These are phyloP conservation scores for Cryptosporidium baileyi DNA, from an alignment of 169 alveolate species.

Conservation along the genomic window DNA sequence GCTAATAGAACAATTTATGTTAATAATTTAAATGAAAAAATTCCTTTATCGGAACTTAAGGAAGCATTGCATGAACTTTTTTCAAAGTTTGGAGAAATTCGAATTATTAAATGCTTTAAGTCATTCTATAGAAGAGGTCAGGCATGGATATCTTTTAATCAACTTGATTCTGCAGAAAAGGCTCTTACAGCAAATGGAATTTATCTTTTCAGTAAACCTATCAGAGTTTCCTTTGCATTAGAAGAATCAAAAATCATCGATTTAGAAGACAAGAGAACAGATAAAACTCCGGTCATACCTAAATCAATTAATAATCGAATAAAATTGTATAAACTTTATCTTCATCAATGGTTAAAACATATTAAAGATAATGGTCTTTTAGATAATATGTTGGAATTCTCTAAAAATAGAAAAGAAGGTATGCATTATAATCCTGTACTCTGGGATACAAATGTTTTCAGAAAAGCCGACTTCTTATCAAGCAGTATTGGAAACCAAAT, in stretches of 20 bases:
- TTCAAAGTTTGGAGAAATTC: constrained; percentile 33
- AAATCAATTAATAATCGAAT: background rate
- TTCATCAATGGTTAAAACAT: constrained; percentile 37
- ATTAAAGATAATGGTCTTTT: background rate
- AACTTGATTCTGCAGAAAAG: constrained; percentile 5
- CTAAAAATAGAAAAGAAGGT: too few species aligned
- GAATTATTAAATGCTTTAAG: constrained; percentile 10
- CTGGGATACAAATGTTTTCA: too few species aligned
- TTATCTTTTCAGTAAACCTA: background rate
- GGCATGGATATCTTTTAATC: constrained; percentile 49
- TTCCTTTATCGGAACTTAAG: background rate
- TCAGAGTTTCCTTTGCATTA: constrained; percentile 10
- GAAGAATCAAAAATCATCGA: background rate
- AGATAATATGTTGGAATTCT: background rate
- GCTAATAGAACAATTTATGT: constrained; percentile 6
- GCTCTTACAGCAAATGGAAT: constrained; percentile 16
- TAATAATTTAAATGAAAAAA: constrained; percentile 26
- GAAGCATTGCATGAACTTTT: background rate
- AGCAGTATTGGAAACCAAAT: background rate
- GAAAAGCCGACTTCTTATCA: too few species aligned
- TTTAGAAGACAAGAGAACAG: background rate
- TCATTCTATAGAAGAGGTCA: constrained; percentile 58
- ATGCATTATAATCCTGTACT: too few species aligned
- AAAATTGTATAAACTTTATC: constrained; percentile 13
- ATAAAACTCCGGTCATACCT: background rate